Percentiles rank a stretch among this genome's conserved stretches.
These are phyloP conservation scores for Entrophospora sp. DNA, from an alignment of 192 early-diverging fungal genomes.

Conservation along the genomic window DNA sequence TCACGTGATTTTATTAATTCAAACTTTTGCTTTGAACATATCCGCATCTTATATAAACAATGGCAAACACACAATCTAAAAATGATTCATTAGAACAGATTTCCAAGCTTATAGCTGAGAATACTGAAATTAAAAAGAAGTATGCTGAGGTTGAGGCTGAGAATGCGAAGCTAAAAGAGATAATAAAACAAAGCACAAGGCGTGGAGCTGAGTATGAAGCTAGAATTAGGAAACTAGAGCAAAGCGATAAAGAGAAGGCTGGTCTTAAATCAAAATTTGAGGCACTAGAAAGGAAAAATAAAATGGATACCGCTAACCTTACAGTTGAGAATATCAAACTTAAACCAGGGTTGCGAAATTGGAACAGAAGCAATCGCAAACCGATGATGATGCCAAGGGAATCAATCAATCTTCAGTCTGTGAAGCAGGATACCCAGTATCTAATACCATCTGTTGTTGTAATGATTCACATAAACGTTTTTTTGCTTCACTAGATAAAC, in stretches of 20 bases:
- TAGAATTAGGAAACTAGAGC: not conserved
- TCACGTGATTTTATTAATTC: too few species aligned
- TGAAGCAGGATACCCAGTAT: too few species aligned
- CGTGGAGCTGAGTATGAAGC: not conserved
- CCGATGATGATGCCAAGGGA: not conserved
- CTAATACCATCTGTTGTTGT: too few species aligned
- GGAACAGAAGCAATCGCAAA: constrained; percentile 1
- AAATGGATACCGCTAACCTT: not conserved
- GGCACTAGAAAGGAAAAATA: not conserved
- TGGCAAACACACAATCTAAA: constrained; percentile 2
- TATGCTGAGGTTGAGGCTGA: not conserved
- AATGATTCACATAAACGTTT: too few species aligned
- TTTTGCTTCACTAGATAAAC: too few species aligned
- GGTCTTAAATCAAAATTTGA: not conserved
- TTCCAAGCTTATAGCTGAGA: not conserved
- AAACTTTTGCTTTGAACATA: too few species aligned
- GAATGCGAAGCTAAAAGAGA: not conserved
- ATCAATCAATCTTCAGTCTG: too few species aligned
- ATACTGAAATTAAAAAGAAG: not conserved
- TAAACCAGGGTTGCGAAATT: not conserved
- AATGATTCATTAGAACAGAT: not conserved
- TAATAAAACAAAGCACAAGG: not conserved
- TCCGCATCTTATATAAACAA: too few species aligned
- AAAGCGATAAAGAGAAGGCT: not conserved
- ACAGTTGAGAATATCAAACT: constrained; percentile 1